Evolutionary conservation across 768 basidiomycete species (phyloP), one percentile per base, ranked within the genome.

Genomic region (Tremella fuciformis): DNA sequence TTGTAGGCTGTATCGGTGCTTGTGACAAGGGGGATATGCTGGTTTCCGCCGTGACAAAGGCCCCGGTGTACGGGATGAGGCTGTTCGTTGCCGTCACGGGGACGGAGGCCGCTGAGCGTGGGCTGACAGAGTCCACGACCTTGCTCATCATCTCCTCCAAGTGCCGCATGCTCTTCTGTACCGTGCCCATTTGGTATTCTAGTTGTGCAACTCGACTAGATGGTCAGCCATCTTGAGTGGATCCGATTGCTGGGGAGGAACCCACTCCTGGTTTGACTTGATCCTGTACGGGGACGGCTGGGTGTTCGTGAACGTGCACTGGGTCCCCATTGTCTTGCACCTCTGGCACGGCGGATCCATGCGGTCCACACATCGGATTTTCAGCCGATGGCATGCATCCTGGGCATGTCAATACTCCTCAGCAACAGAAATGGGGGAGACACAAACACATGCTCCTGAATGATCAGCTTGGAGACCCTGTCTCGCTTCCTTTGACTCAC

Each of bases 201-300:
- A 50, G 48, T 22, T 25, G 21, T 8, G 48, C 24, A 15, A 50
- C 26, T 50, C 48, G 48, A 21, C 48, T 50, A 16, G 8, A 21
- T 21, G 11, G 48, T 22, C 18, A 50, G 16, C n/a, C n/a, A 18
- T 8, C 21, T 6, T 19, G 15, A 50, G 19, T 13, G 48, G 15
- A 21, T 6, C 7, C 15, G 7, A 24, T 25, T 21, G 26, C 18
- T 8, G 8, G 21, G 21, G 48, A 24, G 19, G 21, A 21, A 50
- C 48, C 26, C 22, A 50, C 48, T 50, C 48, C 26, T 50, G 48
- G 26, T 50, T 50, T 13, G 48, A 50, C 48, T 50, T 50, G 48
- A 50, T 26, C 18, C 48, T 21, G 24, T 50, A 25, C 15, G 48
- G 15, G 3, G 48, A 50, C 11, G 48, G 21, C 4, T 50, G n/a